Conservation (phyloP, 1,284 basidiomycete genomes). For the Sanghuangporus sanghuang region DNA sequence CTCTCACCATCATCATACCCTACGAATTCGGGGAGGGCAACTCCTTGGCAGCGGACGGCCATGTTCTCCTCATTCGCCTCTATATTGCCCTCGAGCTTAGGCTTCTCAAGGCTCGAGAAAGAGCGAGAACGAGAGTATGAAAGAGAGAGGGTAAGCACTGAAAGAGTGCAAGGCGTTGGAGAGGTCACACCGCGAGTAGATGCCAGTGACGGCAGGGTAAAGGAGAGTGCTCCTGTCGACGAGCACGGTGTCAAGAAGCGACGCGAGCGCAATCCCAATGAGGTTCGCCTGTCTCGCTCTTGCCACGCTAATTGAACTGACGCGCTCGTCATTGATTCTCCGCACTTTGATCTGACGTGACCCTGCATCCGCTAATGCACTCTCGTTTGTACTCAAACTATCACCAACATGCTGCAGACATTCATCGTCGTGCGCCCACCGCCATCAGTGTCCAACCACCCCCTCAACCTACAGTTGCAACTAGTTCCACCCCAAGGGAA, state of each 20-base stretch:
- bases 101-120: slow-evolving; percentile 14
- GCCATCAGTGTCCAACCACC: slow-evolving; percentile 78
- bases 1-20: neutral
- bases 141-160: slow-evolving; percentile 23
- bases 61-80: slow-evolving; percentile 15
- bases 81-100: slow-evolving; percentile 10
- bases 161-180: slow-evolving; percentile 17
- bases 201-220: slow-evolving; percentile 5
- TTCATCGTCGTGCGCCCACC: slow-evolving; percentile 85
- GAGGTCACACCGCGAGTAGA: neutral
- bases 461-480: slow-evolving; percentile 91
- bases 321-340: slow-evolving; percentile 12
- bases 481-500: slow-evolving; percentile 70
- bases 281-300: slow-evolving; percentile 37
- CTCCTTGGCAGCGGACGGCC: neutral
- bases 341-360: slow-evolving; percentile 5
- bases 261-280: slow-evolving; percentile 50
- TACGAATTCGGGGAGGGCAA: neutral
- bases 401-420: slow-evolving; percentile 42
- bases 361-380: neutral
- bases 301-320: neutral
- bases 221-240: slow-evolving; percentile 20
- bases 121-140: neutral
- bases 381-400: neutral
- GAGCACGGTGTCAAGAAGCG: slow-evolving; percentile 30